Evolutionary conservation across 768 basidiomycete genomes (phyloP).

Genomic region (Cubamyces lactineus): DNA sequence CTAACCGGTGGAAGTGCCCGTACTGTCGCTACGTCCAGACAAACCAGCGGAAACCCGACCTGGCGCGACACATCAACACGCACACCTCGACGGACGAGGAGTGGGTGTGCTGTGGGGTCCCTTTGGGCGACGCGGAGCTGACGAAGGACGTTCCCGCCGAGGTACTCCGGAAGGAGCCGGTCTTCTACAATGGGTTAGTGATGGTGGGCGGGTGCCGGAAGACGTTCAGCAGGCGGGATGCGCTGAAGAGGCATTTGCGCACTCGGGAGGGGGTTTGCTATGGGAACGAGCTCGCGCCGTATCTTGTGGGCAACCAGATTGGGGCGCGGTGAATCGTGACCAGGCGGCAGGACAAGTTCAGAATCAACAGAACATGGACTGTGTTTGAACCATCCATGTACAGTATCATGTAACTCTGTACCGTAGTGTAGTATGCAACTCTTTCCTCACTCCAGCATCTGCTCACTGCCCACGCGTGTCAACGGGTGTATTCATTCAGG

Average conservation of each 20-base stretch:
- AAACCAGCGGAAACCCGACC: conserved; percentile 12
- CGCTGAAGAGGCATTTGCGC: conserved; percentile 18
- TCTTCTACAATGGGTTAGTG: conserved; percentile 4
- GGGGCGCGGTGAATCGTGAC: conserved; percentile 13
- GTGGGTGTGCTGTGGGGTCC: conserved; percentile 27
- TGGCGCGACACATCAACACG: conserved; percentile 25
- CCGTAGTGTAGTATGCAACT: too few species aligned
- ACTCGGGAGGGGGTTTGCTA: conserved; percentile 1
- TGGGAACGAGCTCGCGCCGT: conserved; percentile 7
- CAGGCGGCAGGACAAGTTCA: too few species aligned
- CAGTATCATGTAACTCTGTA: too few species aligned
- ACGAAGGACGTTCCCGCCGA: background rate
- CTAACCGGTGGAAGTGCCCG: conserved; percentile 9
- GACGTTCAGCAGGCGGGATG: conserved; percentile 22
- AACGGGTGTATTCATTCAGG: conserved; percentile 56
- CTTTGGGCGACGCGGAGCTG: conserved; percentile 5
- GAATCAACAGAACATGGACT: too few species aligned
- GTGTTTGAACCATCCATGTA: too few species aligned
- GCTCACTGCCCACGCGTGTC: too few species aligned
- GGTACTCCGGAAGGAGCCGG: background rate
- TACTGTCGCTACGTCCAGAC: conserved; percentile 19
- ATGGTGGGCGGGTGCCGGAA: conserved; percentile 25
- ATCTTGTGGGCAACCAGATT: background rate
- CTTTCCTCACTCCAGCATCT: too few species aligned
- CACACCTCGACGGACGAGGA: conserved; percentile 7